phyloP scores from a whole-genome alignment of 306 rosid genomes.

The Rubus idaeus region DNA sequence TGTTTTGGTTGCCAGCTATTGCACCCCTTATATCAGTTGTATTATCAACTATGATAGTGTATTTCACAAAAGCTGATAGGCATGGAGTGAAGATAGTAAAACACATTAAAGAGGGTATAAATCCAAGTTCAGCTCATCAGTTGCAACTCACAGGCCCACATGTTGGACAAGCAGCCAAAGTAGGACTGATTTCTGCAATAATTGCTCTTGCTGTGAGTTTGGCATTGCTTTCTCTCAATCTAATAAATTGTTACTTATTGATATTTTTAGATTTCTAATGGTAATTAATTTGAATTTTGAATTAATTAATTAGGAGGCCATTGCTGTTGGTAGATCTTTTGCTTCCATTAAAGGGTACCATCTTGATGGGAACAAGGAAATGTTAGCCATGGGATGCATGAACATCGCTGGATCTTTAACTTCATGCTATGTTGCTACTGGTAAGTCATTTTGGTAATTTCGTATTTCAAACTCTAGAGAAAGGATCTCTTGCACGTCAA shows the following conservation, averaged over 20 bases:
- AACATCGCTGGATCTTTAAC: constrained; percentile 84
- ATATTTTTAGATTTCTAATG: not conserved
- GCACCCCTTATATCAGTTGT: constrained; percentile 78
- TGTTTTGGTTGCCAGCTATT: constrained; percentile 80
- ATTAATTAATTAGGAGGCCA: constrained; percentile 48
- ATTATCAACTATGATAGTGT: constrained; percentile 76
- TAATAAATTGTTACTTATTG: not conserved
- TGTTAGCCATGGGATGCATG: constrained; percentile 88
- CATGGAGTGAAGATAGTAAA: constrained; percentile 80
- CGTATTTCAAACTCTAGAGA: not conserved
- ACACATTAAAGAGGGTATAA: constrained; percentile 63
- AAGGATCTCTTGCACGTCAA: not conserved
- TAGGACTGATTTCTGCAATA: constrained; percentile 67
- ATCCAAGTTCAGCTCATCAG: constrained; percentile 66
- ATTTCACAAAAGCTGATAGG: constrained; percentile 62
- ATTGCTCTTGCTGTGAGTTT: constrained; percentile 79
- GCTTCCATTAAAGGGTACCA: constrained; percentile 81
- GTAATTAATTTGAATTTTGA: not conserved
- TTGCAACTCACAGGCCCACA: constrained; percentile 59
- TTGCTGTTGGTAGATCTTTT: constrained; percentile 92
- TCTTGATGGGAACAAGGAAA: constrained; percentile 91
- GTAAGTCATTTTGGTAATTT: constrained; percentile 28
- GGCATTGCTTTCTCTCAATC: not conserved
- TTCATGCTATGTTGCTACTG: constrained; percentile 91
- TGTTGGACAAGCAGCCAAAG: constrained; percentile 70